A percentile compares a stretch with the other conserved stretches of the same genome.
Evolutionary conservation across 1,284 basidiomycete genomes (phyloP).

Genomic region (Exobasidium rhododendri): DNA sequence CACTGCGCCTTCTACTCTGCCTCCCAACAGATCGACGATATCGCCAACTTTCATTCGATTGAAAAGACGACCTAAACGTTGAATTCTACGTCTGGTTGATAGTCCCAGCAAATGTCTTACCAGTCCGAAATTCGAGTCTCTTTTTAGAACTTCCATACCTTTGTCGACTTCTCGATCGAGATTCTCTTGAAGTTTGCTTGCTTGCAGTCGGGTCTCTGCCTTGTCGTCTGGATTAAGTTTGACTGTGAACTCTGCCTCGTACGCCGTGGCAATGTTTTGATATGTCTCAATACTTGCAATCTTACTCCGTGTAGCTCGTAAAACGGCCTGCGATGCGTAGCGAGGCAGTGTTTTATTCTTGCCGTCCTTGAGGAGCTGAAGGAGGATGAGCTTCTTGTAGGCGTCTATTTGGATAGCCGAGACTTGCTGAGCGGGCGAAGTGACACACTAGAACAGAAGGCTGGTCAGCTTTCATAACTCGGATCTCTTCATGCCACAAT

Average conservation of each 20-base stretch:
- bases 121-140: background rate
- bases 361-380: conserved; percentile 71
- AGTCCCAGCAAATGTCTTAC: background rate
- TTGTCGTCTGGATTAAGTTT: background rate
- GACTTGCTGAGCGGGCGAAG: conserved; percentile 66
- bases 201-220: background rate
- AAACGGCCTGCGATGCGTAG: conserved; percentile 12
- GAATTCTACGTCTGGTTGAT: background rate
- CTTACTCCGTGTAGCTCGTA: conserved; percentile 2
- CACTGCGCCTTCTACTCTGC: background rate
- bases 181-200: background rate
- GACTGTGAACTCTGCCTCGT: conserved; percentile 1
- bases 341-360: conserved; percentile 51
- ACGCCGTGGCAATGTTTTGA: conserved; percentile 16
- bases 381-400: conserved; percentile 72
- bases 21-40: background rate
- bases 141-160: background rate
- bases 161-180: background rate
- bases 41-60: background rate
- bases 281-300: conserved; percentile 23
- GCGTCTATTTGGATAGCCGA: conserved; percentile 77
- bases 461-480: background rate
- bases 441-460: conserved; percentile 59
- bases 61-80: background rate
- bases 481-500: background rate